Percentiles rank a stretch among this genome's conserved stretches.
Evolutionary conservation across 1,139 yeast genomes (phyloP).

Genomic region (Zygoascus hellenicus): DNA sequence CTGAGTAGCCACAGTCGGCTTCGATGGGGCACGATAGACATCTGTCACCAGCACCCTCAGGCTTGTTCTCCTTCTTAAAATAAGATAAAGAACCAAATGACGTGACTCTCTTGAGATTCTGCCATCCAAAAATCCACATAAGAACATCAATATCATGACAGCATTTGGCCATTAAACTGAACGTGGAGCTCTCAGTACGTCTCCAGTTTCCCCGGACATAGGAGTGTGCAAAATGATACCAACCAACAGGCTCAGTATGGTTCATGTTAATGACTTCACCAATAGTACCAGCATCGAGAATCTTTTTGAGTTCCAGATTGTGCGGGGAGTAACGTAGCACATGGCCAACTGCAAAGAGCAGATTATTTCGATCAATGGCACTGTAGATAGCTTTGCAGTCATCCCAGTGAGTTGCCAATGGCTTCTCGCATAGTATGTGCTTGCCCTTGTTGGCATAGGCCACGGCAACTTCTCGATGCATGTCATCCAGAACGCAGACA

Average conservation of each 20-base stretch:
- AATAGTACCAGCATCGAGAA: slow-evolving; percentile 23
- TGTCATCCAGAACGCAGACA: slow-evolving; percentile 23
- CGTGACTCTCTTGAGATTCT: slow-evolving; percentile 21
- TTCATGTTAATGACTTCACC: slow-evolving; percentile 27
- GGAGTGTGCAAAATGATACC: slow-evolving; percentile 30
- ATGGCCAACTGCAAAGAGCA: slow-evolving; percentile 28
- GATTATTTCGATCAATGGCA: slow-evolving; percentile 23
- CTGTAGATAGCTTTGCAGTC: slow-evolving; percentile 24
- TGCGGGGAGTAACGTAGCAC: slow-evolving; percentile 30
- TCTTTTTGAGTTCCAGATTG: slow-evolving; percentile 22
- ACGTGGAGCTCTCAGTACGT: slow-evolving; percentile 20
- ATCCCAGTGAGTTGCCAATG: slow-evolving; percentile 26
- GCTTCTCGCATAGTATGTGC: slow-evolving; percentile 29
- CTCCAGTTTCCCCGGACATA: slow-evolving; percentile 32
- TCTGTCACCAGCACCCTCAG: slow-evolving; percentile 20
- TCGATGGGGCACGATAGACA: slow-evolving; percentile 24
- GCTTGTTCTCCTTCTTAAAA: slow-evolving; percentile 25
- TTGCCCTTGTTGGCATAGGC: slow-evolving; percentile 24
- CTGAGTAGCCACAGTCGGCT: slow-evolving; percentile 24
- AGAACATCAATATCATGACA: slow-evolving; percentile 29
- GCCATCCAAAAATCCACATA: slow-evolving; percentile 26
- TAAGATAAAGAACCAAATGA: slow-evolving; percentile 26
- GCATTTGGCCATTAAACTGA: slow-evolving; percentile 30
- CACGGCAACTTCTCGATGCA: slow-evolving; percentile 28
- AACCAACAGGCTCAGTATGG: slow-evolving; percentile 31